phyloP scores from a whole-genome alignment of 2,329 filamentous ascomycete genomes.

The Ophiosphaerella narmari region DNA sequence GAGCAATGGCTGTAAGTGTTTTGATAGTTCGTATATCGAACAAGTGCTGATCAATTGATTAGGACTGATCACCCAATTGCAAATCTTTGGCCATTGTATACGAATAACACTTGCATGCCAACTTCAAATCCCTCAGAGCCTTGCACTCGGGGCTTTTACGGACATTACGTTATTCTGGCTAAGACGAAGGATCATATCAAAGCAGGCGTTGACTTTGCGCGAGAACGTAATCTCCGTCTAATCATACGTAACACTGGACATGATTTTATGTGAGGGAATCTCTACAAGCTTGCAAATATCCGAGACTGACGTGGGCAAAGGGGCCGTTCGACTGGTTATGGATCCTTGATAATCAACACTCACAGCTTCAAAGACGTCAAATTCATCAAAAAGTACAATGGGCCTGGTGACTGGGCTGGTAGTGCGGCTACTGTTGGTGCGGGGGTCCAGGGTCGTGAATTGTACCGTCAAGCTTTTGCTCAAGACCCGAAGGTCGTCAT shows the following conservation, averaged over 20 bases:
- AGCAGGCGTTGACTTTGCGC: constrained; percentile 41
- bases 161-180: constrained; percentile 40
- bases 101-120: constrained; percentile 42
- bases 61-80: constrained; percentile 41
- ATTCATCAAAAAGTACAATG: constrained; percentile 36
- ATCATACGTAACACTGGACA: constrained; percentile 44
- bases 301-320: constrained; percentile 7
- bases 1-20: constrained; percentile 39
- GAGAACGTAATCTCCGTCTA: constrained; percentile 35
- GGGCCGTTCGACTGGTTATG: constrained; percentile 42
- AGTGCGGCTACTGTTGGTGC: constrained; percentile 38
- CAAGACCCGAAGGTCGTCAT: constrained; percentile 39
- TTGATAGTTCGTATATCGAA: background rate
- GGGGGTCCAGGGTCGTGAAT: constrained; percentile 42
- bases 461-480: constrained; percentile 36
- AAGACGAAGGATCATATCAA: constrained; percentile 40
- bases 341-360: constrained; percentile 43
- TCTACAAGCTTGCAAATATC: background rate
- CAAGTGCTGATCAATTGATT: background rate
- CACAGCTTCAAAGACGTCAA: constrained; percentile 42
- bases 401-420: constrained; percentile 40
- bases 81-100: constrained; percentile 39
- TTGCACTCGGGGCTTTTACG: constrained; percentile 41
- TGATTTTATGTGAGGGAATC: constrained; percentile 33
- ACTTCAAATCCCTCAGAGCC: constrained; percentile 27